Conservation (phyloP, 108 stramenopile species). For the Halocafeteria seosinensis region DNA sequence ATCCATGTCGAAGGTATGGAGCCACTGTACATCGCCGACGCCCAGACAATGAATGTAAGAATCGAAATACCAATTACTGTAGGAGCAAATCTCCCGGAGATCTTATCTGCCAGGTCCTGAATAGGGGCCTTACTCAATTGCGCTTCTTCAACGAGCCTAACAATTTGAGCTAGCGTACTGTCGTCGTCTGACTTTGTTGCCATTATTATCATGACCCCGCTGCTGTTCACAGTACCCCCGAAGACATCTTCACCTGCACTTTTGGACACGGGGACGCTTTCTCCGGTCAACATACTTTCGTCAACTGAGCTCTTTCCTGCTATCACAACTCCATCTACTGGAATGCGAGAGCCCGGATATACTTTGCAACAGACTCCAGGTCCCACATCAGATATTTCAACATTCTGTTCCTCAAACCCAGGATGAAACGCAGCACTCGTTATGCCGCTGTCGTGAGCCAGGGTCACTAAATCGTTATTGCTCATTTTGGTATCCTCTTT, state of each 20-base stretch:
- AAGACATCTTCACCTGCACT: slow-evolving; percentile 39
- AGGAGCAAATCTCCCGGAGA: slow-evolving; percentile 52
- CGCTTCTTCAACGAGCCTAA: slow-evolving; percentile 67
- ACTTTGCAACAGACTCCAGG: slow-evolving; percentile 60
- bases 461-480: background rate
- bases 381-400: slow-evolving; percentile 45
- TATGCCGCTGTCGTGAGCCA: no score
- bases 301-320: slow-evolving; percentile 62
- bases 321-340: slow-evolving; percentile 68
- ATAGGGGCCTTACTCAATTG: slow-evolving; percentile 76
- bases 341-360: slow-evolving; percentile 71
- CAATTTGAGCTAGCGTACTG: slow-evolving; percentile 46
- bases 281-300: slow-evolving; percentile 77
- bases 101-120: slow-evolving; percentile 65
- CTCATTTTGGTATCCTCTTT: background rate
- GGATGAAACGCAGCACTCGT: background rate
- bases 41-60: slow-evolving; percentile 48
- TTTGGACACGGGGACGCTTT: slow-evolving; percentile 55
- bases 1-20: slow-evolving; percentile 30
- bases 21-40: background rate
- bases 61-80: slow-evolving; percentile 41
- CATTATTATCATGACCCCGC: slow-evolving; percentile 43
- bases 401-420: slow-evolving; percentile 7
- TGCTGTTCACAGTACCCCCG: slow-evolving; percentile 63
- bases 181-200: slow-evolving; percentile 53